These are phyloP conservation scores for Pleurotus ostreatus DNA, from an alignment of 768 basidiomycete genomes.

Conservation along the genomic window DNA sequence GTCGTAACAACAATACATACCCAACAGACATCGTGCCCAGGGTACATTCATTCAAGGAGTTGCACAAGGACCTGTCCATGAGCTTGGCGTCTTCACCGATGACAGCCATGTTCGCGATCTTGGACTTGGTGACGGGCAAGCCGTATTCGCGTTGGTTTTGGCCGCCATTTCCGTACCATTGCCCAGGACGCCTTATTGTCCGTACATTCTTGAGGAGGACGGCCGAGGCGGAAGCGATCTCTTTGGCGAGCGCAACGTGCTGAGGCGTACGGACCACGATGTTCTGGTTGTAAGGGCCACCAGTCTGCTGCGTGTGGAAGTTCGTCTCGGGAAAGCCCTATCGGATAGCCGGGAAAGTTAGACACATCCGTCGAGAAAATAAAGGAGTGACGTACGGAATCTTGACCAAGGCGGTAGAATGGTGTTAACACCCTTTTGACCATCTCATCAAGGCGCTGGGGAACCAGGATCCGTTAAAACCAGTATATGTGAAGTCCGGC, in stretches of 20 bases:
- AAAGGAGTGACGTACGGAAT: constrained; percentile 35
- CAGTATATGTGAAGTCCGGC: too few relatives aligned
- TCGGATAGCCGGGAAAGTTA: too few relatives aligned
- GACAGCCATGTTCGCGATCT: constrained; percentile 3
- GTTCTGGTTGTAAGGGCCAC: constrained; percentile 20
- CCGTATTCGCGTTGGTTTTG: background rate
- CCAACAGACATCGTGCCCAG: constrained; percentile 2
- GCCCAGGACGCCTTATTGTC: background rate
- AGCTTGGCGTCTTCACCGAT: constrained; percentile 3
- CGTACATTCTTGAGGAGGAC: constrained; percentile 58
- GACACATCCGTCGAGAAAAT: background rate
- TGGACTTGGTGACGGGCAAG: background rate
- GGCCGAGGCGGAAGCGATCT: constrained; percentile 70
- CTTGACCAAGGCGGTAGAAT: constrained; percentile 68
- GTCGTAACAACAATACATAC: background rate
- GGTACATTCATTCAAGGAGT: background rate
- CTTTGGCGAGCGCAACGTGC: constrained; percentile 62
- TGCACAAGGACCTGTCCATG: background rate
- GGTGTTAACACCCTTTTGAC: constrained; percentile 72
- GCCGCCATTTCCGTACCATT: background rate
- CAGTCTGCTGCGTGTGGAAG: constrained; percentile 1
- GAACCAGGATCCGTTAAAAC: too few relatives aligned
- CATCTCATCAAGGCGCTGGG: constrained; percentile 1
- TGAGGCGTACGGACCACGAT: constrained; percentile 57
- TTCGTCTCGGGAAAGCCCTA: constrained; percentile 5